Conservation (phyloP, 495 filamentous ascomycete species). For the Pseudomonodictys pantanalensis region DNA sequence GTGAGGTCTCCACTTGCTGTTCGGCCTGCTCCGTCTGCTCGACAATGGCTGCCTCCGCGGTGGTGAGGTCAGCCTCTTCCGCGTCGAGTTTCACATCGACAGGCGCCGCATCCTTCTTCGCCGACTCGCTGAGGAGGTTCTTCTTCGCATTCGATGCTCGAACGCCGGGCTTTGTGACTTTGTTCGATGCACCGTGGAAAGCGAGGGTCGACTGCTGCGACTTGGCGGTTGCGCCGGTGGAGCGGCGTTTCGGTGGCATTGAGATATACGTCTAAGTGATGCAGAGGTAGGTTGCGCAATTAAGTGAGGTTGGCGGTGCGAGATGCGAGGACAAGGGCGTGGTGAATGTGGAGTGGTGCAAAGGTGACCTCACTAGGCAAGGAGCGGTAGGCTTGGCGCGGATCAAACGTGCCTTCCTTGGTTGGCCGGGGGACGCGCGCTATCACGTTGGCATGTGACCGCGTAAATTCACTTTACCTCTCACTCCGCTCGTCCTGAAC, state of each 20-base stretch:
- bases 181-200: constrained; percentile 62
- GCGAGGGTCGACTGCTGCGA: constrained; percentile 67
- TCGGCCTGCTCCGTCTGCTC: constrained; percentile 35
- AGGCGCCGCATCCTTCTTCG: constrained; percentile 49
- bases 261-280: constrained; percentile 17
- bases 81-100: constrained; percentile 40
- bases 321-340: neutral
- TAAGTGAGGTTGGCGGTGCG: neutral
- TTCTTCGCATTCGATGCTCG: constrained; percentile 41
- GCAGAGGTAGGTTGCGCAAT: neutral
- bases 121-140: constrained; percentile 27
- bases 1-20: constrained; percentile 43
- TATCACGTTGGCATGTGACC: constrained; percentile 18
- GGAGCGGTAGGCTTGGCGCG: neutral
- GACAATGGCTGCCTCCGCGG: constrained; percentile 50
- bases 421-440: constrained; percentile 16
- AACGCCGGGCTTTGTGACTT: constrained; percentile 68
- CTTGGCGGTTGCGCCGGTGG: constrained; percentile 46
- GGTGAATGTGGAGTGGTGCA: neutral
- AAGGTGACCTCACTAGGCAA: constrained; percentile 22
- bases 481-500: neutral
- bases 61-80: constrained; percentile 41
- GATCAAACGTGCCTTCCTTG: neutral
- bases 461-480: neutral
- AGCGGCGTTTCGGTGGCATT: constrained; percentile 71